These are phyloP conservation scores for Closterium sp. DNA, from an alignment of 139 green algal species.

Conservation along the genomic window DNA sequence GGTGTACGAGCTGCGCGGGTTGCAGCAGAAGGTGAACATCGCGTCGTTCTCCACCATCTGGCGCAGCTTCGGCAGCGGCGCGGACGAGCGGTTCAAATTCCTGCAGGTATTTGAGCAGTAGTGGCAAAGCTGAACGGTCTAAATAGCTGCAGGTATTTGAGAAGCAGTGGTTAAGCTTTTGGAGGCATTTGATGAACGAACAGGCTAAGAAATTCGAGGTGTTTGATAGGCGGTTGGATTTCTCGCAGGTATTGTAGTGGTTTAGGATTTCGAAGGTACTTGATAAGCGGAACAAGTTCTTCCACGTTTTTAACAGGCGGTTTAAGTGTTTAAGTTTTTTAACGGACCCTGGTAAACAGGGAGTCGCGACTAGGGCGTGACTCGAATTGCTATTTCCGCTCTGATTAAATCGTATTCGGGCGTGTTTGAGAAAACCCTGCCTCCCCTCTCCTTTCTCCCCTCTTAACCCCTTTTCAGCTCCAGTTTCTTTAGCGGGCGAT, in stretches of 20 bases:
- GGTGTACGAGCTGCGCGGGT: neutral
- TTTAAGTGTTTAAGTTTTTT: neutral
- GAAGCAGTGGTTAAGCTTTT: no score
- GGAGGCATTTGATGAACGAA: neutral
- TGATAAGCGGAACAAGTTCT: neutral
- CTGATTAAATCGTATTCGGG: no score
- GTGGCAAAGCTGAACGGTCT: neutral
- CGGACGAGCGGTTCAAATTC: conserved; percentile 8
- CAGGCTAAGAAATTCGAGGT: neutral
- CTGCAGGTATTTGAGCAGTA: no score
- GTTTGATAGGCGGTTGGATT: neutral
- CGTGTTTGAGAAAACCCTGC: neutral
- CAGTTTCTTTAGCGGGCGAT: neutral
- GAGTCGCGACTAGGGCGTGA: neutral
- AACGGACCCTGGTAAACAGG: neutral
- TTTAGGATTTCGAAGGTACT: neutral
- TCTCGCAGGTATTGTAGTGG: neutral
- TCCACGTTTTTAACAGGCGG: neutral
- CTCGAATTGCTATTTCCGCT: neutral
- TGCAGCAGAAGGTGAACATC: conserved; percentile 28
- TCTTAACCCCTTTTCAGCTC: neutral
- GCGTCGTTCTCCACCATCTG: neutral
- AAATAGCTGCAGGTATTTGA: neutral
- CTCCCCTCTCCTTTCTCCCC: neutral
- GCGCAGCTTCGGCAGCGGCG: neutral